Conservation (phyloP, 768 basidiomycete genomes). For the Pleurotus tuber-regium region DNA sequence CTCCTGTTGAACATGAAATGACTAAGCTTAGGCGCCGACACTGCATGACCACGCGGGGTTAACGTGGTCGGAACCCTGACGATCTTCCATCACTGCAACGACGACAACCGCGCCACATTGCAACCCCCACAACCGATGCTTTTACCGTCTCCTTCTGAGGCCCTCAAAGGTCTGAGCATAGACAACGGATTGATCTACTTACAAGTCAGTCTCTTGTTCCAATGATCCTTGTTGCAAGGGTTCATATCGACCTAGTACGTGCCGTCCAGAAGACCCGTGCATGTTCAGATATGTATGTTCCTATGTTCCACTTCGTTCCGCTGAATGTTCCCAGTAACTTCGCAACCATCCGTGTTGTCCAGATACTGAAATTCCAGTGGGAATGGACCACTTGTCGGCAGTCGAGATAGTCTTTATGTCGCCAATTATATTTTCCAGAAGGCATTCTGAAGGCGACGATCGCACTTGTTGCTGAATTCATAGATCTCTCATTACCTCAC, state of each 20-base stretch:
- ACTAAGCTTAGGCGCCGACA: conserved; percentile 7
- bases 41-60: conserved; percentile 8
- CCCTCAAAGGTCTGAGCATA: not conserved
- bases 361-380: conserved; percentile 9
- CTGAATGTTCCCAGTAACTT: not conserved
- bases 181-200: too few species aligned
- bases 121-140: too few species aligned
- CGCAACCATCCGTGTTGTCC: conserved; percentile 11
- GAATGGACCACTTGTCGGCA: not conserved
- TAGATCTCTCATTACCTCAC: not conserved
- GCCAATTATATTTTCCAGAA: conserved; percentile 9
- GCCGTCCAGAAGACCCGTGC: too few species aligned
- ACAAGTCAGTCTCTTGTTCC: too few species aligned
- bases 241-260: too few species aligned
- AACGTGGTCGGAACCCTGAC: conserved; percentile 3
- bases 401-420: not conserved
- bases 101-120: conserved; percentile 1
- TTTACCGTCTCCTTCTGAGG: not conserved
- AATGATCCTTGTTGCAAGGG: too few species aligned
- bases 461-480: conserved; percentile 6
- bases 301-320: not conserved
- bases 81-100: conserved; percentile 5
- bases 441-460: not conserved
- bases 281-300: not conserved
- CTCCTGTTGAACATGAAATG: too few species aligned